phyloP scores from a whole-genome alignment of 1,284 basidiomycete species.

The Laetiporus sulphureus region DNA sequence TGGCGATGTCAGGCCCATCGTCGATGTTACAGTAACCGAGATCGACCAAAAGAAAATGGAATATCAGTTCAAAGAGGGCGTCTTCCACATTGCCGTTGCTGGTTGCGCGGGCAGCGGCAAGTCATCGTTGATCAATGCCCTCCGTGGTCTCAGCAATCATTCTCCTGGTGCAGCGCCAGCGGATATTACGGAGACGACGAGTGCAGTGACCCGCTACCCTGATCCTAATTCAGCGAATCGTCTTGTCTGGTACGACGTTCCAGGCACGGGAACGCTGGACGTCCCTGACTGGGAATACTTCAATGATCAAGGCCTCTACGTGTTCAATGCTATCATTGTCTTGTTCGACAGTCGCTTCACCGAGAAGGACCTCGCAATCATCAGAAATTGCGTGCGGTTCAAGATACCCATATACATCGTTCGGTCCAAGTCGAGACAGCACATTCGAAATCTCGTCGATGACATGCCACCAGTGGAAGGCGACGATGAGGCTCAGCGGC shows the following conservation, averaged over 20 bases:
- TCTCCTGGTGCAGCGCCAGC: neutral
- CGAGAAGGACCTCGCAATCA: constrained; percentile 4
- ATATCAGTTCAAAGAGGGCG: constrained; percentile 1
- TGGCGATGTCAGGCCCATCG: constrained; percentile 1
- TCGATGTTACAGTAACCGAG: constrained; percentile 1
- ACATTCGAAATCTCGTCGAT: neutral
- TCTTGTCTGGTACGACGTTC: constrained; percentile 4
- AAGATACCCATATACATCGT: constrained; percentile 1
- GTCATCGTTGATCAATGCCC: constrained; percentile 7
- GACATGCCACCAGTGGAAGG: neutral
- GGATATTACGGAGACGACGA: constrained; percentile 4
- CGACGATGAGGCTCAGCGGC: neutral
- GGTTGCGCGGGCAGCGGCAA: constrained; percentile 5
- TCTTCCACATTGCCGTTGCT: constrained; percentile 2
- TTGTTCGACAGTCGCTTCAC: constrained; percentile 5
- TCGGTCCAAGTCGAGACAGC: constrained; percentile 1
- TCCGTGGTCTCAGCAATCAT: constrained; percentile 2
- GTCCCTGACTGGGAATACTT: constrained; percentile 6
- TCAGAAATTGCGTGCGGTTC: constrained; percentile 2
- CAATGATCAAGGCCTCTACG: constrained; percentile 5
- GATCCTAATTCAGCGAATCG: neutral
- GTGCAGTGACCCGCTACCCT: neutral
- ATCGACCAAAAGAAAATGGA: neutral
- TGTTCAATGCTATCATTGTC: constrained; percentile 6
- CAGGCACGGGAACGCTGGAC: constrained; percentile 1